A percentile compares a stretch with the other conserved stretches of the same genome.
These are phyloP conservation scores for Colletotrichum tamarilloi DNA, from an alignment of 2,329 filamentous ascomycete species.

Conservation along the genomic window DNA sequence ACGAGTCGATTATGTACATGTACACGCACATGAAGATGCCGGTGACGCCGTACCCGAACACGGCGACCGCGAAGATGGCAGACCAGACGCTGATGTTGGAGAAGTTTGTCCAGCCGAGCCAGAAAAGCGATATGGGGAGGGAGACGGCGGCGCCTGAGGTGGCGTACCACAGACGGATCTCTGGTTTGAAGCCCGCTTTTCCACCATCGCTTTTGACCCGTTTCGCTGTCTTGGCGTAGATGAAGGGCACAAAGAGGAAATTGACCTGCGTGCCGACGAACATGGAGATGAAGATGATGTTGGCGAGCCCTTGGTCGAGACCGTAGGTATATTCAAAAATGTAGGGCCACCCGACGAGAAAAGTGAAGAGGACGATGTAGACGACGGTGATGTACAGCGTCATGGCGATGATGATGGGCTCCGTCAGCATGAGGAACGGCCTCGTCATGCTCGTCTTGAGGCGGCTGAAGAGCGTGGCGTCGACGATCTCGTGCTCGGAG, in stretches of 20 bases:
- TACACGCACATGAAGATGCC: slow-evolving; percentile 49
- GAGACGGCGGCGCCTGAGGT: slow-evolving; percentile 52
- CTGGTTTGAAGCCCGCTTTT: slow-evolving; percentile 48
- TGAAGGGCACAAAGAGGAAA: slow-evolving; percentile 46
- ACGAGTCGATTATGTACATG: slow-evolving; percentile 51
- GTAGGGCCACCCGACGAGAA: slow-evolving; percentile 61
- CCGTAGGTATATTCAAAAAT: slow-evolving; percentile 58
- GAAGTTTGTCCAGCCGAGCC: slow-evolving; percentile 61
- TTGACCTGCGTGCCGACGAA: slow-evolving; percentile 52
- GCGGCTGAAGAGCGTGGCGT: slow-evolving; percentile 62
- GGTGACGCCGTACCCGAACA: slow-evolving; percentile 59
- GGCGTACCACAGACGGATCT: slow-evolving; percentile 54
- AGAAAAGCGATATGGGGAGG: slow-evolving; percentile 59
- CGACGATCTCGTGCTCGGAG: slow-evolving; percentile 71
- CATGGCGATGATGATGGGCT: slow-evolving; percentile 54
- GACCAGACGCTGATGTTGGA: slow-evolving; percentile 56
- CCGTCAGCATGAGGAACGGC: slow-evolving; percentile 52
- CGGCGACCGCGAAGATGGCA: slow-evolving; percentile 51
- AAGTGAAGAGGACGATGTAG: slow-evolving; percentile 65
- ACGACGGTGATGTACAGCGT: slow-evolving; percentile 62
- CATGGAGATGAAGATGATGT: slow-evolving; percentile 57
- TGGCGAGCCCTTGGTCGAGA: slow-evolving; percentile 53
- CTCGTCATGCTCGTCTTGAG: slow-evolving; percentile 57
- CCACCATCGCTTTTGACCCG: not conserved
- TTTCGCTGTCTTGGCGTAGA: slow-evolving; percentile 43